Base-by-base conservation (phyloP, 768 basidiomycete species). In the Psilocybe sp. region DNA sequence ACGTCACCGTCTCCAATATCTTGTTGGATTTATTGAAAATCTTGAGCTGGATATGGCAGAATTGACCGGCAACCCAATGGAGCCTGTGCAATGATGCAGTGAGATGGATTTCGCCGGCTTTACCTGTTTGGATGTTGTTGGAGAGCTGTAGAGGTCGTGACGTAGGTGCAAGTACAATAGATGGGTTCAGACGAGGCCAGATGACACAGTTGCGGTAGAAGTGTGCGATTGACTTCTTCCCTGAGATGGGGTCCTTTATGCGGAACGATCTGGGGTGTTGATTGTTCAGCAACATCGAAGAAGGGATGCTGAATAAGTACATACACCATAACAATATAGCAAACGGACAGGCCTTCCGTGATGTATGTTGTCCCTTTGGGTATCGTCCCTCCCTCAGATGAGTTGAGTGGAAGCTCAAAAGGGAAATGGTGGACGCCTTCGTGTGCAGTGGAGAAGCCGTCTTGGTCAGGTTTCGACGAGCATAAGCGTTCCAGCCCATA, bases 181-280 rank as follows among this genome's bases (percentile, higher is more conserved):
- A 68, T 3, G 87, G 80, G 50, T 89, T 77, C 15, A 93, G 66
- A 40, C 80, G 80, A 1, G 92, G 92, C 81, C 85, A 92, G 23
- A 95, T 72, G 46, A 84, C 81, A 64, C 91, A 85, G 40, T 83
- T 71, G 8, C 93, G 82, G 64, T 94, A 96, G 65, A 95, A 93
- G 67, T 97, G 93, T 3, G 92, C 87, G 32, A 95, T 85, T 3
- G 89, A 90, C 12, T 80, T 76, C 56, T 77, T 77, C 20, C 73
- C 70, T 4, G 80, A 80, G 13, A 74, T 67, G 2, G 79, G 60
- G 46, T 89, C 82, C 64, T 86, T 87, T 50, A 95, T 77, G 66
- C 87, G 87, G 57, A 91, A 68, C 9, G 87, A 89, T 5, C 89
- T 89, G 52, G 5, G 39, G 42, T 47, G 5, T 50, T 15, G 19